A percentile compares a stretch with the other conserved stretches of the same genome.
phyloP scores from a whole-genome alignment of 2,329 filamentous ascomycete genomes.

The Penicillium concentricum region DNA sequence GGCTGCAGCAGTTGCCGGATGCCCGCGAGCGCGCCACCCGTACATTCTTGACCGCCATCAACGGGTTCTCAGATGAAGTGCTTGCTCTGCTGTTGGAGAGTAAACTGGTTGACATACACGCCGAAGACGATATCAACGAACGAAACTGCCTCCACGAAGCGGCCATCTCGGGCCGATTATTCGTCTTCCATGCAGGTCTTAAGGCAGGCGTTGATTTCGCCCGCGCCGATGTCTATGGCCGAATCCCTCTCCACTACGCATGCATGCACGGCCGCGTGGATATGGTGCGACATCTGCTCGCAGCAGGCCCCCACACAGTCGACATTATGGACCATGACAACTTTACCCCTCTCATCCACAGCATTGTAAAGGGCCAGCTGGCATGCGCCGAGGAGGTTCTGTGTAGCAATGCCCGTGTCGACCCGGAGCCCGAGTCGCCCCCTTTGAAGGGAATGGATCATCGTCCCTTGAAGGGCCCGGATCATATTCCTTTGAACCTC shows the following conservation, averaged over 20 bases:
- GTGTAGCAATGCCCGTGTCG: slow-evolving; percentile 74
- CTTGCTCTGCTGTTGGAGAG: slow-evolving; percentile 76
- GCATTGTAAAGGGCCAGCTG: slow-evolving; percentile 83
- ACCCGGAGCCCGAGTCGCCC: slow-evolving; percentile 62
- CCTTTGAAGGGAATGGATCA: not conserved
- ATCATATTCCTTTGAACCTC: slow-evolving; percentile 91
- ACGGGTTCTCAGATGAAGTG: slow-evolving; percentile 76
- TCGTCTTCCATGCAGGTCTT: slow-evolving; percentile 76
- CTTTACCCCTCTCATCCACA: slow-evolving; percentile 92
- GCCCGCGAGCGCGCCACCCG: slow-evolving; percentile 76
- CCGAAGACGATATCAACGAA: slow-evolving; percentile 96
- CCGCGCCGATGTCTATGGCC: slow-evolving; percentile 86
- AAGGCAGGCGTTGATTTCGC: slow-evolving; percentile 71
- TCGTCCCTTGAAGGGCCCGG: slow-evolving; percentile 57
- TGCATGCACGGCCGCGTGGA: slow-evolving; percentile 89
- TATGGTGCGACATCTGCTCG: slow-evolving; percentile 73
- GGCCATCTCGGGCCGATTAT: slow-evolving; percentile 84
- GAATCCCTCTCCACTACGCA: slow-evolving; percentile 91
- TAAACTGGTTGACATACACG: slow-evolving; percentile 80
- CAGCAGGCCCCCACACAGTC: slow-evolving; percentile 70
- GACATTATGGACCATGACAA: slow-evolving; percentile 93
- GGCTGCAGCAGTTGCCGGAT: slow-evolving; percentile 63
- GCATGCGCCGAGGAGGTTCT: slow-evolving; percentile 78
- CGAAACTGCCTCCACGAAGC: slow-evolving; percentile 94
- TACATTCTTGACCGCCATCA: slow-evolving; percentile 85